phyloP scores from a whole-genome alignment of 208 protist species.

The Leishmania guyanensis region DNA sequence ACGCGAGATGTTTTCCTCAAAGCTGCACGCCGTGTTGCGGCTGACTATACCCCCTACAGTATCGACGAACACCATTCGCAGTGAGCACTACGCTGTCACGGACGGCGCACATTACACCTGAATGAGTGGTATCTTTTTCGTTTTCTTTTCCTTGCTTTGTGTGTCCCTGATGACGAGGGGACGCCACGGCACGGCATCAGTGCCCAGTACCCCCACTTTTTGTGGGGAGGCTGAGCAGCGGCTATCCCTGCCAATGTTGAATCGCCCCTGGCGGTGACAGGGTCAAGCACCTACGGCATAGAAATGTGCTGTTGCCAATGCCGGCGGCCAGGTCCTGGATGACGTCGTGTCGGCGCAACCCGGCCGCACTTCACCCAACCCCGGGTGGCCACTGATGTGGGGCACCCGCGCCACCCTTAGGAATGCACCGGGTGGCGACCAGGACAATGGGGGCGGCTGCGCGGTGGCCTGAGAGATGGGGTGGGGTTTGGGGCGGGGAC shows the following conservation, averaged over 20 bases:
- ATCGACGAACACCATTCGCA: neutral
- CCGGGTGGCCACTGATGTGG: neutral
- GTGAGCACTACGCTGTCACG: neutral
- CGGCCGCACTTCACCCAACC: neutral
- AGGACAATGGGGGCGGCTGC: neutral
- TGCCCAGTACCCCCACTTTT: neutral
- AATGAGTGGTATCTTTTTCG: neutral
- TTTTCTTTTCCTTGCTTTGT: neutral
- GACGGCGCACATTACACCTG: neutral
- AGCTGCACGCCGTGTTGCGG: constrained; percentile 35
- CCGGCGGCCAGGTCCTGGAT: neutral
- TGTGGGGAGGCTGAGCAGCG: neutral
- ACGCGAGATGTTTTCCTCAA: constrained; percentile 46
- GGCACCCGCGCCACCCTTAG: neutral
- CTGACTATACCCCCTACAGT: constrained; percentile 4
- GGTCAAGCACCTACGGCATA: neutral
- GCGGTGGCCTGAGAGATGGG: neutral
- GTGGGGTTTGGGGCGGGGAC: neutral
- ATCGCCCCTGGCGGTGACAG: neutral
- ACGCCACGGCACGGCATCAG: neutral
- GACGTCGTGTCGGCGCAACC: neutral
- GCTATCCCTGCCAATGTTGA: neutral
- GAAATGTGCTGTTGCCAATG: neutral
- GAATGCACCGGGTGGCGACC: neutral
- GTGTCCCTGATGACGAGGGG: neutral